These are phyloP conservation scores for Polyporus arcularius DNA, from an alignment of 768 basidiomycete genomes.

Conservation along the genomic window DNA sequence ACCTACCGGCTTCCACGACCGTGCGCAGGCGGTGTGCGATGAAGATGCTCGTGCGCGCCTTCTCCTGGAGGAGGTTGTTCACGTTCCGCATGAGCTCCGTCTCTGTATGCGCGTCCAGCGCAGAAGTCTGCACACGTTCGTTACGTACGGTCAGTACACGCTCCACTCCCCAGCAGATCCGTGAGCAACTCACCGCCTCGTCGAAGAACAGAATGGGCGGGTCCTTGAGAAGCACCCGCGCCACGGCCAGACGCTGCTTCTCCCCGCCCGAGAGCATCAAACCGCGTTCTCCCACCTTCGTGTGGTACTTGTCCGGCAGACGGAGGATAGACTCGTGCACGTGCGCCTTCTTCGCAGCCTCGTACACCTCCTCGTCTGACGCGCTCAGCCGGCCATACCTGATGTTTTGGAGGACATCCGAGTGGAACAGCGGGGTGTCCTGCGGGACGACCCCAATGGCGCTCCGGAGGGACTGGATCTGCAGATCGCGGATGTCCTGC, in stretches of 20 bases:
- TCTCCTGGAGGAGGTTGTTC: conserved; percentile 73
- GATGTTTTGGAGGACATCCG: conserved; percentile 93
- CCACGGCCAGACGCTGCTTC: conserved; percentile 96
- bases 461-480: conserved; percentile 69
- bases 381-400: conserved; percentile 89
- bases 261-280: conserved; percentile 99
- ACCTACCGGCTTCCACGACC: conserved; percentile 80
- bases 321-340: conserved; percentile 79
- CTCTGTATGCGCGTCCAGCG: conserved; percentile 94
- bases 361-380: conserved; percentile 77
- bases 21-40: conserved; percentile 93
- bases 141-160: background rate
- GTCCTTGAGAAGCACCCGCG: conserved; percentile 89
- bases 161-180: too few relatives aligned
- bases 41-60: conserved; percentile 90
- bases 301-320: conserved; percentile 84
- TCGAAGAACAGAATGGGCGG: conserved; percentile 97
- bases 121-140: conserved; percentile 70
- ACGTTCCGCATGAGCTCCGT: conserved; percentile 94
- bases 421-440: conserved; percentile 97
- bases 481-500: conserved; percentile 78
- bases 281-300: conserved; percentile 94
- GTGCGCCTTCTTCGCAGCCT: conserved; percentile 83
- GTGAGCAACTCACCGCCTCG: conserved; percentile 73
- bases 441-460: conserved; percentile 95